These are phyloP conservation scores for Candida hispaniensis DNA, from an alignment of 805 yeast genomes.

Conservation along the genomic window DNA sequence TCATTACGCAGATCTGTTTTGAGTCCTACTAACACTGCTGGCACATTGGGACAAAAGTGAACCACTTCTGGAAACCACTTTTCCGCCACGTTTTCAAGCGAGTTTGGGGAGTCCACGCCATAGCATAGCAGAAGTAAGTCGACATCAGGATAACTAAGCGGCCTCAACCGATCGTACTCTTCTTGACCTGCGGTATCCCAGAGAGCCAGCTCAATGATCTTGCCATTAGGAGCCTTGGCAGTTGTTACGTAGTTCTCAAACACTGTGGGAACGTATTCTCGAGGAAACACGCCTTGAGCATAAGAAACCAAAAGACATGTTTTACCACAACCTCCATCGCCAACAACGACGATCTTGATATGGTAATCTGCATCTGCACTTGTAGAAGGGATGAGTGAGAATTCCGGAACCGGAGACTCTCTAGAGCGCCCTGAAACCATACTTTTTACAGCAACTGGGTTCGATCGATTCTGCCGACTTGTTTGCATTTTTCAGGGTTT, in stretches of 20 bases:
- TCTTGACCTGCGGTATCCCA: constrained; percentile 94
- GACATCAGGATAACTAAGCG: constrained; percentile 69
- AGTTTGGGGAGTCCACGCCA: constrained; percentile 49
- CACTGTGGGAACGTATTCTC: constrained; percentile 67
- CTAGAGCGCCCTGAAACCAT: too few relatives aligned
- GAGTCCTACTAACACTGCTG: constrained; percentile 71
- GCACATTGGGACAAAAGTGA: constrained; percentile 73
- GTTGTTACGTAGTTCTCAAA: constrained; percentile 67
- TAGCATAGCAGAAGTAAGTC: constrained; percentile 69
- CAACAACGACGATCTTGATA: constrained; percentile 65
- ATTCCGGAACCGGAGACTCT: too few relatives aligned
- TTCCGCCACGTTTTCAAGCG: constrained; percentile 64
- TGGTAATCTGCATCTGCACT: constrained; percentile 26
- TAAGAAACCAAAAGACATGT: constrained; percentile 61
- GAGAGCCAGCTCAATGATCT: constrained; percentile 54
- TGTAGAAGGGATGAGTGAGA: too few relatives aligned
- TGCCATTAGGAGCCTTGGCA: constrained; percentile 39
- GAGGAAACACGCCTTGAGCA: constrained; percentile 60
- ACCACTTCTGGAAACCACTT: constrained; percentile 82
- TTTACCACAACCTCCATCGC: constrained; percentile 89
- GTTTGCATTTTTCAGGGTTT: too few relatives aligned
- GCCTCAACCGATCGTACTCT: constrained; percentile 71
- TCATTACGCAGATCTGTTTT: constrained; percentile 50
- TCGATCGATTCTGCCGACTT: too few relatives aligned
- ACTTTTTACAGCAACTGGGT: too few relatives aligned